Evolutionary conservation across 495 filamentous ascomycete genomes (phyloP), one percentile per base, ranked within the genome.

Genomic region (Penicillium psychrofluorescens): DNA sequence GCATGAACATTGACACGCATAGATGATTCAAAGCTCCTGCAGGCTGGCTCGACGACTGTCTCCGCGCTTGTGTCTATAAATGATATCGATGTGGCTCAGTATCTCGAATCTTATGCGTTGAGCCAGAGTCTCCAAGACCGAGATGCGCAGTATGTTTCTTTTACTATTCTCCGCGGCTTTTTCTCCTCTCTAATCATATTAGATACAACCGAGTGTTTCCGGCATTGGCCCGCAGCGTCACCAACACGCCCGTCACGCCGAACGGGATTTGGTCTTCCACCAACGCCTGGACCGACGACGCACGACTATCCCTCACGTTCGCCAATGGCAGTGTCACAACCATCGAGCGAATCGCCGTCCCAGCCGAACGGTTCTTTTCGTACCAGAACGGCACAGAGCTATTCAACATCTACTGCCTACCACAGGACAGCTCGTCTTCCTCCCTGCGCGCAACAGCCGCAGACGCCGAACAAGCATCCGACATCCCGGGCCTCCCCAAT

Each of bases 391-490:
- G 57, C 35, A 55, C 51, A 1, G 34, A 48, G 8, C 36, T 61
- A 4, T 61, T 47, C 38, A 38, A 48, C 2, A 35, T 49, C 42
- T 43, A 51, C 8, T 61, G 57, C n/a, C 48, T 61, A 39, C 57
- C 57, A 6, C 10, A 44, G 38, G 11, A 0, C 22, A 47, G 32
- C 13, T 37, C 49, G 9, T 44, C 47, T 10, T 40, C 48, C 11
- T 40, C 35, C 9, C 31, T 45, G 13, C 36, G 13, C 16, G 41
- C 51, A 22, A 38, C 38, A 2, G 39, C 54, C 1, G 6, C 29
- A 11, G 49, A 75, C 72, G 44, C 80, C 70, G 48, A 85, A 76
- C 29, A 80, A 74, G 49, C 85, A 79, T 55, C 54, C 0, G 52
- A 48, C 28, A 22, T 49, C 1, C 28, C 43, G 7, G 57, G 57